Conservation (phyloP, 495 filamentous ascomycete genomes). For the Pyrenula massariospora region DNA sequence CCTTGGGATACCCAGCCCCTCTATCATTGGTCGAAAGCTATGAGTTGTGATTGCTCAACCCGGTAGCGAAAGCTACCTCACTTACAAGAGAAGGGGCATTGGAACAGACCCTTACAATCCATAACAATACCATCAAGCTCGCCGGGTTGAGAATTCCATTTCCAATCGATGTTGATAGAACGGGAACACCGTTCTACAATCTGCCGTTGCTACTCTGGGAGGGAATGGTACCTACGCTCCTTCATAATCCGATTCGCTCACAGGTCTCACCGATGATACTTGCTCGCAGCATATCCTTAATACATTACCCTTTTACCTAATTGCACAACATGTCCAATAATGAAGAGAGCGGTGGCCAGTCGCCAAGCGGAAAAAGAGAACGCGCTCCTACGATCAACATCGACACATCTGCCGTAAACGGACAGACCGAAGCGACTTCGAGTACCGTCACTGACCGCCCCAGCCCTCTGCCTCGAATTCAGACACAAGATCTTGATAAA, state of each 20-base stretch:
- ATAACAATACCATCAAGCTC: no score
- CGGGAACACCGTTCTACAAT: not conserved
- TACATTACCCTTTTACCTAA: no score
- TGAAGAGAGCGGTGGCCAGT: constrained; percentile 4
- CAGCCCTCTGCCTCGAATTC: constrained; percentile 6
- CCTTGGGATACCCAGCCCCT: no score
- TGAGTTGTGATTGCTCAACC: not conserved
- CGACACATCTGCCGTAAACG: constrained; percentile 57
- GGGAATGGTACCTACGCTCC: not conserved
- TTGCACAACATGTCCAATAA: not conserved
- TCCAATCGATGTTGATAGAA: not conserved
- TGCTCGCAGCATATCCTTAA: no score
- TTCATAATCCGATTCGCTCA: not conserved
- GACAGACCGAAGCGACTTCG: constrained; percentile 7
- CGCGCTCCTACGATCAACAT: constrained; percentile 62
- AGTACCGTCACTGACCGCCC: constrained; percentile 5
- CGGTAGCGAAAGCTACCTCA: not conserved
- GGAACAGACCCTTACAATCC: not conserved
- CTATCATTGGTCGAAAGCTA: not conserved
- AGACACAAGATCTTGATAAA: constrained; percentile 8
- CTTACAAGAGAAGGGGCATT: not conserved
- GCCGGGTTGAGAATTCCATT: no score
- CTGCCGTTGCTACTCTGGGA: no score
- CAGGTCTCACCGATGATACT: no score
- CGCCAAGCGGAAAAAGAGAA: constrained; percentile 14